phyloP scores from a whole-genome alignment of 2,329 filamentous ascomycete genomes.

The Colletotrichum acutatum region DNA sequence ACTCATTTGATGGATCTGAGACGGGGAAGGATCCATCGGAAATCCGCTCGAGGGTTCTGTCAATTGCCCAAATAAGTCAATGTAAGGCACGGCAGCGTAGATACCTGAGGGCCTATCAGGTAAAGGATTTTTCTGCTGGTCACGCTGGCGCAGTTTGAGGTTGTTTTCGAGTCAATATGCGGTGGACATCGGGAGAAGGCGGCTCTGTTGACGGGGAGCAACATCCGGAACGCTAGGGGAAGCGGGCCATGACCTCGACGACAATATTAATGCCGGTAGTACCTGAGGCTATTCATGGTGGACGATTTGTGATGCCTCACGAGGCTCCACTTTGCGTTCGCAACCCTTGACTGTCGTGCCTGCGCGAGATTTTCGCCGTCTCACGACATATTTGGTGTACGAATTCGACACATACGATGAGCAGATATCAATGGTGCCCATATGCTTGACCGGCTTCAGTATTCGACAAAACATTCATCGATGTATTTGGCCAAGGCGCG shows the following conservation, averaged over 20 bases:
- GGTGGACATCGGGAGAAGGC: conserved; percentile 24
- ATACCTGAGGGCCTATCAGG: background rate
- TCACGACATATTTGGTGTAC: background rate
- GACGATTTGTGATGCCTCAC: background rate
- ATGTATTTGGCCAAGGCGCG: too few species aligned
- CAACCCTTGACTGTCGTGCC: background rate
- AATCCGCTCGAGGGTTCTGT: background rate
- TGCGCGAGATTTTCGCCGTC: too few species aligned
- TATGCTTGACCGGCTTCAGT: too few species aligned
- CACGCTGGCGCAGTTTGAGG: conserved; percentile 8
- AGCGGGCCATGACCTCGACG: background rate
- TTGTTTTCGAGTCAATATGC: background rate
- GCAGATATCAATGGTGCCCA: too few species aligned
- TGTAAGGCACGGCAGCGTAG: background rate
- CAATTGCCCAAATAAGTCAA: background rate
- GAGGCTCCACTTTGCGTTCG: background rate
- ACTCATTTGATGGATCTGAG: background rate
- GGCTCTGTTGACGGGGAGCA: conserved; percentile 16
- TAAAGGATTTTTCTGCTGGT: background rate
- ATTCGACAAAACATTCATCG: too few species aligned
- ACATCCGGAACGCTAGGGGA: background rate
- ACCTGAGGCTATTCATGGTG: background rate
- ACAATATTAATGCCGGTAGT: background rate
- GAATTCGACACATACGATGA: background rate
- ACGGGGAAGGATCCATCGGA: background rate